These are phyloP conservation scores for Sphaerobolus stellatus DNA, from an alignment of 1,284 basidiomycete species.

Conservation along the genomic window DNA sequence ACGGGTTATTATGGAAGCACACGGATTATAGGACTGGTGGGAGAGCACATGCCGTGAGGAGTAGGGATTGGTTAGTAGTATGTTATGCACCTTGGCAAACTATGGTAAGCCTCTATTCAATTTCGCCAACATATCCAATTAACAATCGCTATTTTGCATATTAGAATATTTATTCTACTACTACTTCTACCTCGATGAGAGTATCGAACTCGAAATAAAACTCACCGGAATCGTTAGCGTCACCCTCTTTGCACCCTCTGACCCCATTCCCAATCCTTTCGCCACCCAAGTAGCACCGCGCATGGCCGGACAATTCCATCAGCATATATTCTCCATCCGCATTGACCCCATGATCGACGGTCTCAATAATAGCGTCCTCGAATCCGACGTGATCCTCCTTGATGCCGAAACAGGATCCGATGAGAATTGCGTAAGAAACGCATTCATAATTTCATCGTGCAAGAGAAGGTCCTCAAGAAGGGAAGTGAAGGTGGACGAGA, in stretches of 20 bases:
- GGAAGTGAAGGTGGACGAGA: conserved; percentile 59
- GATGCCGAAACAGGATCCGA: conserved; percentile 68
- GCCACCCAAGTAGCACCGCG: conserved; percentile 82
- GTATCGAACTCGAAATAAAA: conserved; percentile 76
- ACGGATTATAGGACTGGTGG: conserved; percentile 82
- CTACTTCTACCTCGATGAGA: conserved; percentile 83
- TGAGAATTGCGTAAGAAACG: conserved; percentile 80
- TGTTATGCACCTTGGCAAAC: conserved; percentile 87
- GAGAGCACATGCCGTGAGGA: conserved; percentile 72
- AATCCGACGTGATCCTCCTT: conserved; percentile 71
- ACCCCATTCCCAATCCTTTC: conserved; percentile 52
- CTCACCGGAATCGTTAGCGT: conserved; percentile 81
- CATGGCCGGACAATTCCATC: conserved; percentile 87
- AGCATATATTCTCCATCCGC: conserved; percentile 77
- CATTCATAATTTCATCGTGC: conserved; percentile 68
- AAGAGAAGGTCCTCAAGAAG: conserved; percentile 60
- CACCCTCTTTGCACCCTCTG: conserved; percentile 52
- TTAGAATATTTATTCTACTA: conserved; percentile 84
- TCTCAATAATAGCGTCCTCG: conserved; percentile 77
- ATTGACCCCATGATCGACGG: conserved; percentile 95
- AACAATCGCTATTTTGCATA: not conserved
- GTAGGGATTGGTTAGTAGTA: conserved; percentile 80
- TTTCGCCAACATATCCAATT: not conserved
- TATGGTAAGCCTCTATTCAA: conserved; percentile 55
- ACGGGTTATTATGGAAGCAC: conserved; percentile 82